Percentiles rank a stretch among this genome's conserved stretches.
Evolutionary conservation across 352 stramenopile genomes (phyloP).

Genomic region (Phytophthora citrophthora): DNA sequence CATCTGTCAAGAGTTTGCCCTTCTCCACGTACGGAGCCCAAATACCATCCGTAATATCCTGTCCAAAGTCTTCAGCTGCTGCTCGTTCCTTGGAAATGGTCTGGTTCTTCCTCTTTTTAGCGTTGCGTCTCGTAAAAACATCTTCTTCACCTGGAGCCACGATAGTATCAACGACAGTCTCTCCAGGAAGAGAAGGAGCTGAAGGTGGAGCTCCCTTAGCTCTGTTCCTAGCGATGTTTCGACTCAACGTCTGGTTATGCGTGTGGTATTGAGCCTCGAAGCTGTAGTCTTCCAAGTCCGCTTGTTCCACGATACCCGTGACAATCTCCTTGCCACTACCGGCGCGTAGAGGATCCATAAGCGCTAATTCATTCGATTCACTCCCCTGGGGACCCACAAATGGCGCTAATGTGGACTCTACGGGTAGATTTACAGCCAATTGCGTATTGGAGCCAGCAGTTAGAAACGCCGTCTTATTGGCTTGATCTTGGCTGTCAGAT

Average conservation of each 20-base stretch:
- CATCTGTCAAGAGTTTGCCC: conserved; percentile 46
- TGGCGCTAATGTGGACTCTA: conserved; percentile 68
- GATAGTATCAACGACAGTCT: conserved; percentile 31
- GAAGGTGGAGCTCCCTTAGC: conserved; percentile 34
- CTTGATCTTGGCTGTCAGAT: conserved; percentile 34
- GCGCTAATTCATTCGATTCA: conserved; percentile 4
- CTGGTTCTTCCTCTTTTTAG: conserved; percentile 52
- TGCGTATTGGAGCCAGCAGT: conserved; percentile 43
- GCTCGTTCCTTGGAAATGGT: conserved; percentile 41
- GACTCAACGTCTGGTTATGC: conserved; percentile 56
- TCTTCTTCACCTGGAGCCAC: conserved; percentile 29
- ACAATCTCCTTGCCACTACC: conserved; percentile 77
- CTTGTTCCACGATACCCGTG: conserved; percentile 77
- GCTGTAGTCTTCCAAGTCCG: conserved; percentile 75
- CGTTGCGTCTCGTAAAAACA: conserved; percentile 48
- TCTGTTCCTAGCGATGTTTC: conserved; percentile 33
- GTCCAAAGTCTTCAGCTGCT: conserved; percentile 51
- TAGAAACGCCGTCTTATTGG: conserved; percentile 47
- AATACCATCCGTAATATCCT: conserved; percentile 51
- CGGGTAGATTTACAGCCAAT: conserved; percentile 66
- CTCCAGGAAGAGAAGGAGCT: conserved; percentile 30
- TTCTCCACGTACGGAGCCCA: conserved; percentile 75
- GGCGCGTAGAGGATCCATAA: conserved; percentile 38
- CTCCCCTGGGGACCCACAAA: conserved; percentile 47
- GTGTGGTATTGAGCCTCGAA: conserved; percentile 87